Percentiles rank a stretch among this genome's conserved stretches.
phyloP scores from a whole-genome alignment of 805 yeast species.

The Metschnikowia cubensis region DNA sequence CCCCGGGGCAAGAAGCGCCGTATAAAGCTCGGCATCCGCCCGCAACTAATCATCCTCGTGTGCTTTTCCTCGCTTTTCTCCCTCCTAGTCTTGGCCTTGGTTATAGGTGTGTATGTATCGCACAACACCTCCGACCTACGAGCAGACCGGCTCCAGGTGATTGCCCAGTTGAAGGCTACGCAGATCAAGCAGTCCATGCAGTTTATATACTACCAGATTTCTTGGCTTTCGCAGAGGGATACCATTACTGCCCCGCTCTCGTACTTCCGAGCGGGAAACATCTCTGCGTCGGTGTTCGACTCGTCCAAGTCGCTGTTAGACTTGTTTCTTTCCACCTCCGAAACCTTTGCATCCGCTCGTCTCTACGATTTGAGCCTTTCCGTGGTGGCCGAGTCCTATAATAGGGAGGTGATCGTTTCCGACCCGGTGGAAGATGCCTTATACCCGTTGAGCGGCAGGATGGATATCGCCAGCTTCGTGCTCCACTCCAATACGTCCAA shows the following conservation, averaged over 20 bases:
- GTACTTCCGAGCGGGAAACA: slow-evolving; percentile 69
- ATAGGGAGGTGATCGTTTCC: slow-evolving; percentile 26
- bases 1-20: slow-evolving; percentile 15
- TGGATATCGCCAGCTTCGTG: slow-evolving; percentile 42
- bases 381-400: slow-evolving; percentile 39
- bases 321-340: slow-evolving; percentile 62
- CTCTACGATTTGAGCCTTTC: slow-evolving; percentile 60
- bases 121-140: slow-evolving; percentile 56
- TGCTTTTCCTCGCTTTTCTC: slow-evolving; percentile 66
- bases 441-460: slow-evolving; percentile 49
- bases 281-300: slow-evolving; percentile 40
- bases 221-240: slow-evolving; percentile 60
- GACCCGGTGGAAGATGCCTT: slow-evolving; percentile 32
- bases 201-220: slow-evolving; percentile 62
- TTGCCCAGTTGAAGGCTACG: slow-evolving; percentile 76
- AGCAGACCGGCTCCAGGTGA: slow-evolving; percentile 68
- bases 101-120: slow-evolving; percentile 70
- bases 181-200: slow-evolving; percentile 70
- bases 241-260: slow-evolving; percentile 58
- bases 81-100: slow-evolving; percentile 66
- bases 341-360: slow-evolving; percentile 57
- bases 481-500: slow-evolving; percentile 14
- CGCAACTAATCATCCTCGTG: slow-evolving; percentile 71
- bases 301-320: slow-evolving; percentile 47
- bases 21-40: slow-evolving; percentile 58